Conservation (phyloP, 2,329 filamentous ascomycete species). For the Penicillium sp. region DNA sequence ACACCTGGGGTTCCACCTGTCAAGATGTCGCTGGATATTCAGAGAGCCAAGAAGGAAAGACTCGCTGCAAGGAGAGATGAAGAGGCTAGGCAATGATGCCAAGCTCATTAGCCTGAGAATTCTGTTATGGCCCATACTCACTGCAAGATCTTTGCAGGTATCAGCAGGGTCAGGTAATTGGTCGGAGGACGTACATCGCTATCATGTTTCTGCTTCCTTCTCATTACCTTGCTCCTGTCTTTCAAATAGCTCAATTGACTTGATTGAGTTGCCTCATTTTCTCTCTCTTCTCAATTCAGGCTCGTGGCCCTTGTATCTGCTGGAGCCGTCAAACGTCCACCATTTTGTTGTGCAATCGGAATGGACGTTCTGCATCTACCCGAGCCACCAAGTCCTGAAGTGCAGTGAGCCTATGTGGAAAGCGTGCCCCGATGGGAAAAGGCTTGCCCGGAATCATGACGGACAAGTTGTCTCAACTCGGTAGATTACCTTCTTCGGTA, state of each 20-base stretch:
- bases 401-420: neutral
- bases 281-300: neutral
- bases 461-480: neutral
- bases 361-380: conserved; percentile 8
- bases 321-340: neutral
- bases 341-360: neutral
- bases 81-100: conserved; percentile 8
- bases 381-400: neutral
- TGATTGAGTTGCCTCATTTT: neutral
- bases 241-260: neutral
- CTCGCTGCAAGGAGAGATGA: conserved; percentile 23
- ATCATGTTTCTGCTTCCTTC: neutral
- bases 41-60: conserved; percentile 43
- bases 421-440: no score
- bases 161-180: neutral
- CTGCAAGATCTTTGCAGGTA: neutral
- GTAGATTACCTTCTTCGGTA: neutral
- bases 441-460: neutral
- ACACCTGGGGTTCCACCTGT: conserved; percentile 47
- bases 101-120: neutral
- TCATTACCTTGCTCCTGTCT: neutral
- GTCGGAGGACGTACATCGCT: neutral
- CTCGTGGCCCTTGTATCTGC: neutral
- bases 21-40: conserved; percentile 47
- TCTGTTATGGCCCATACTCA: neutral